Evolutionary conservation across 2,329 filamentous ascomycete species (phyloP), one percentile per base, ranked within the genome.

Genomic region (Fusarium pseudoanthophilum): DNA sequence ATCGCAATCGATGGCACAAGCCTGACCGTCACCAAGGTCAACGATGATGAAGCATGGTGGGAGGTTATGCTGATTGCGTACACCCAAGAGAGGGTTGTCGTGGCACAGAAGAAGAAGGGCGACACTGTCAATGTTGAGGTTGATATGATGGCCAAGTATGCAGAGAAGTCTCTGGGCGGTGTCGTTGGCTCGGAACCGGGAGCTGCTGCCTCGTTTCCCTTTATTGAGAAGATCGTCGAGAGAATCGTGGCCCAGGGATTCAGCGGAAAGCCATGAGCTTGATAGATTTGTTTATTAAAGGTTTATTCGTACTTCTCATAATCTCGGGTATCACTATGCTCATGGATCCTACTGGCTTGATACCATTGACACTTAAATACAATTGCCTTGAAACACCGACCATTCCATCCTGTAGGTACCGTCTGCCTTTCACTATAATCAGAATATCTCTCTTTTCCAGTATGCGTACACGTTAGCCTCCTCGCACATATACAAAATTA

Each of bases 11-110:
- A 99, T 80, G 96, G 96, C 9, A 95, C 96, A 30, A 98, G 95
- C 80, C 85, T 99, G 86, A 99, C 96, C 0, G 89, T 99, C 5
- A 98, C 95, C 5, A 88, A 89, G 75, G 95, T 98, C 36, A 85
- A 95, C 78, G 95, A 98, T 82, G 87, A 80, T 8, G 89, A 90
- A 74, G 91, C 92, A 46, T 97, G 94, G 82, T 98, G 92, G 89
- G 96, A 98, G 88, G 92, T 99, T 56, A 99, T 99, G 96, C 87
- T 99, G 70, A 98, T 99, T 81, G 90, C 93, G 14, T 99, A 99
- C 83, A 98, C 96, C 16, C 96, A 98, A 85, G 94, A 95, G 83
- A 93, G 93, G 82, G 92, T 99, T 21, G 92, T 97, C 21, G 91
- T 94, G 72, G 93, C 93, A 5, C 86, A 85, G 59, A 98, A 98